phyloP scores from a whole-genome alignment of 1,284 basidiomycete genomes.

The Trametes versicolor region DNA sequence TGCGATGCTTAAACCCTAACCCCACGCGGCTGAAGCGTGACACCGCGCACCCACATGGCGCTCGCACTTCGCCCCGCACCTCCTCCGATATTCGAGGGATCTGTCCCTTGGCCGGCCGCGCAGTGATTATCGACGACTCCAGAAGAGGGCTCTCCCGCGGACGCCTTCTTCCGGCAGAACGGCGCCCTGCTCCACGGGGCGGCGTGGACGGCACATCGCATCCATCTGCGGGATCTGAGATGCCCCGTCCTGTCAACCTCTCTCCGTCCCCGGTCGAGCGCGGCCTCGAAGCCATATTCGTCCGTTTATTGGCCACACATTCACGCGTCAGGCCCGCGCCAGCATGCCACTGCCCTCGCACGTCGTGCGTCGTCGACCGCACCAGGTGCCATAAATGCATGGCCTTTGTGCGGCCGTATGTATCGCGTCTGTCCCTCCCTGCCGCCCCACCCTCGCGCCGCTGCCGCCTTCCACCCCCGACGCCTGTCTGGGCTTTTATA shows the following conservation, averaged over 20 bases:
- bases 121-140: slow-evolving; percentile 11
- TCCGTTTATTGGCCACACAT: slow-evolving; percentile 9
- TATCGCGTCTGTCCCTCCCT: slow-evolving; percentile 9
- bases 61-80: neutral
- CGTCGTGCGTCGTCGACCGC: slow-evolving; percentile 11
- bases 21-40: slow-evolving; percentile 1
- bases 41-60: neutral
- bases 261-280: slow-evolving; percentile 15
- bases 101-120: slow-evolving; percentile 1
- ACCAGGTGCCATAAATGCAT: slow-evolving; percentile 18
- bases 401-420: slow-evolving; percentile 4
- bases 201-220: slow-evolving; percentile 1
- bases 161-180: neutral
- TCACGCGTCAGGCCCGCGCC: slow-evolving; percentile 5
- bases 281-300: slow-evolving; percentile 19
- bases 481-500: slow-evolving; percentile 15
- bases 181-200: neutral
- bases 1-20: slow-evolving; percentile 1
- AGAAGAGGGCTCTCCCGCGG: neutral
- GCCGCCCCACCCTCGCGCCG: slow-evolving; percentile 20
- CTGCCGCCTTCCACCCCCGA: slow-evolving; percentile 10
- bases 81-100: neutral
- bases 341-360: slow-evolving; percentile 9
- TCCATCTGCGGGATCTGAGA: slow-evolving; percentile 18
- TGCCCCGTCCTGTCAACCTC: slow-evolving; percentile 7